Evolutionary conservation across 176 grass and related monocot species (phyloP).

Genomic region (Juncus effusus): DNA sequence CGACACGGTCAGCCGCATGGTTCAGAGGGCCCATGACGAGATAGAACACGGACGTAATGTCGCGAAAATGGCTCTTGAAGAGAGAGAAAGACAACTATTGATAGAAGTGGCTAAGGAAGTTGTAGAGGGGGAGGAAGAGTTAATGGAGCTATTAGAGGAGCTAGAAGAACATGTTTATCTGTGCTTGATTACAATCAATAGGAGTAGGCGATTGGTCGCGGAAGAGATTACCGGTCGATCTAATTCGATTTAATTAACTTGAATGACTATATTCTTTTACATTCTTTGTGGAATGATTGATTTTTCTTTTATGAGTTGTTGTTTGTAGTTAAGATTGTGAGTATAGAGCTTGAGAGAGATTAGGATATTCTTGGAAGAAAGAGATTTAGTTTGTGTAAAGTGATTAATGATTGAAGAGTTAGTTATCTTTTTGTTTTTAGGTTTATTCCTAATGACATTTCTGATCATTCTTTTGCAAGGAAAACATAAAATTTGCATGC

Average conservation of each 20-base stretch:
- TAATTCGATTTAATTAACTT: not conserved
- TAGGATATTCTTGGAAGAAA: conserved; percentile 15
- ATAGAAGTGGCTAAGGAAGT: conserved; percentile 51
- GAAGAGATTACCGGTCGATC: conserved; percentile 32
- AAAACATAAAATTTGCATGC: too few relatives aligned
- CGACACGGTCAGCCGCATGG: conserved; percentile 81
- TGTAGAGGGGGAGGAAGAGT: conserved; percentile 43
- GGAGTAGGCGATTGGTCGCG: conserved; percentile 58
- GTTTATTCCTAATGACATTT: too few relatives aligned
- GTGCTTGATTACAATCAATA: conserved; percentile 84
- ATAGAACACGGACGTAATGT: conserved; percentile 80
- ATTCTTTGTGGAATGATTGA: not conserved
- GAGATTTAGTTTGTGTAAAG: conserved; percentile 3
- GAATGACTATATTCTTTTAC: not conserved
- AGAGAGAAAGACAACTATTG: conserved; percentile 34
- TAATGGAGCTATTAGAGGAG: conserved; percentile 61
- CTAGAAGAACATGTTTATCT: conserved; percentile 80
- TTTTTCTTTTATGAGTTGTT: not conserved
- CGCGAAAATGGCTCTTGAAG: conserved; percentile 46
- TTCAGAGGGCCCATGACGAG: conserved; percentile 71
- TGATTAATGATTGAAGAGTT: too few relatives aligned
- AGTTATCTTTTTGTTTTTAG: too few relatives aligned
- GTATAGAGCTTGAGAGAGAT: conserved; percentile 8
- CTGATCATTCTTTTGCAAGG: too few relatives aligned
- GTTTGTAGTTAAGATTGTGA: not conserved